Base-by-base conservation (phyloP, 1,284 basidiomycete genomes). In the Puccinia coronata region DNA sequence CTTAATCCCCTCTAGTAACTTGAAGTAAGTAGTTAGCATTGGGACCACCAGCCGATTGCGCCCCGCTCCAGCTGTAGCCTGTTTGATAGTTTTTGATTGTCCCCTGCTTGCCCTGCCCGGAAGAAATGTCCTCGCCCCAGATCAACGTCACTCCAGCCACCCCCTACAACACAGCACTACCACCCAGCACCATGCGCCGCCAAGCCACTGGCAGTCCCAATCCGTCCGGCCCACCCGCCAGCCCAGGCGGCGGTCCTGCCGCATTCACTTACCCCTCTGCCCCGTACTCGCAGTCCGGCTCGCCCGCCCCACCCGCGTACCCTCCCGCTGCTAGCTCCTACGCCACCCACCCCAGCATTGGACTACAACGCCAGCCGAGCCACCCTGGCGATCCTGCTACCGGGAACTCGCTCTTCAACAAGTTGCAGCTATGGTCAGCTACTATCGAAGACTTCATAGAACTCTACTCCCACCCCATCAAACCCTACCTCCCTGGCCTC, bases 401-500 rank as follows among this genome's bases (percentile, higher is more conserved):
- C 14, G 39, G n/a, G 23, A 57, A 70, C 67, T 55, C 67, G 18
- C 16, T 63, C 23, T 41, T 80, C 6, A 39, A 53, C 28, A 80
- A 72, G 51, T 18, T 80, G 23, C 53, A 71, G 41, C 12, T 43
- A 43, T 80, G 67, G 67, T 80, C 78, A 6, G 49, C 67, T 12
- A 31, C 55, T 18, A 90, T 94, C 82, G 97, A 99, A 88, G 97
- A 99, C 87, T 88, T 91, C 83, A 90, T 98, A 85, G 97, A 98
- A 87, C 91, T 92, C 83, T 92, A 93, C 88, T 92, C 95, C 9
- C 95, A 98, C 86, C 96, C 97, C 41, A 89, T 98, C 87, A 92
- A 93, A 87, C 97, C 97, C 73, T 92, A 96, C 87, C 90, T 99
- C 84, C 96, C 97, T 41, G 92, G 94, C 72, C 92, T 98, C 86